Base-by-base conservation (phyloP, 192 early-diverging fungal genomes). In the Geranomyces variabilis region DNA sequence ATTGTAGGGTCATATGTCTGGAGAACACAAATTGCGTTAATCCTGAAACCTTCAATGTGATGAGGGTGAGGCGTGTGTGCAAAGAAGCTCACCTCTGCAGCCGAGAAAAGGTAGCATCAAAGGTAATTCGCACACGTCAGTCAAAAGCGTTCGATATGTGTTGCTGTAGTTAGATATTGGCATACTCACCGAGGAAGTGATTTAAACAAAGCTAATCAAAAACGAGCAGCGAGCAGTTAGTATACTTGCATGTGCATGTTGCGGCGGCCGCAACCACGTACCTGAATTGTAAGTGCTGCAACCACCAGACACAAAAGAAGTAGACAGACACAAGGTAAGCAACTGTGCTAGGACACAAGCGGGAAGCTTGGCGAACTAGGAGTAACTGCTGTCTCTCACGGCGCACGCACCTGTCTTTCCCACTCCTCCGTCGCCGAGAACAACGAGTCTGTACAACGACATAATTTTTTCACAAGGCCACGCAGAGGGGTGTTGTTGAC, bases 1-100 rank as follows among this genome's bases (percentile, higher is more conserved):
- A 96, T 98, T 21, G 96, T 98, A 10, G 96, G 96, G 77, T 98
- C 96, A 75, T 98, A 98, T 41, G 63, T 64, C 63, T 60, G 29
- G n/a, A 26, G 29, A 34, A 34, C 58, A 60, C 5, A 19, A 29
- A 17, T 19, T 31, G 15, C n/a, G n/a, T 14, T 12, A 47, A 19
- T 14, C 46, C 46, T 47, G n/a, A n/a, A n/a, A n/a, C n/a, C n/a
- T n/a, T n/a, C n/a, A n/a, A n/a, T 19, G 46, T 19, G 46, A 19
- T 19, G 19, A 19, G 19, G 46, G 46, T 47, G 46, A n/a, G n/a
- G n/a, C n/a, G n/a, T n/a, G n/a, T n/a, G n/a, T n/a, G n/a, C n/a
- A n/a, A 24, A 21, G 33, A 10, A 28, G 41, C 49, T 33, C 31
- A 79, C 72, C 72, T 71, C 78, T 48, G 66, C 17, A 53, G 47